Evolutionary conservation across 2,329 filamentous ascomycete genomes (phyloP).

Genomic region (Beauveria brongniartii): DNA sequence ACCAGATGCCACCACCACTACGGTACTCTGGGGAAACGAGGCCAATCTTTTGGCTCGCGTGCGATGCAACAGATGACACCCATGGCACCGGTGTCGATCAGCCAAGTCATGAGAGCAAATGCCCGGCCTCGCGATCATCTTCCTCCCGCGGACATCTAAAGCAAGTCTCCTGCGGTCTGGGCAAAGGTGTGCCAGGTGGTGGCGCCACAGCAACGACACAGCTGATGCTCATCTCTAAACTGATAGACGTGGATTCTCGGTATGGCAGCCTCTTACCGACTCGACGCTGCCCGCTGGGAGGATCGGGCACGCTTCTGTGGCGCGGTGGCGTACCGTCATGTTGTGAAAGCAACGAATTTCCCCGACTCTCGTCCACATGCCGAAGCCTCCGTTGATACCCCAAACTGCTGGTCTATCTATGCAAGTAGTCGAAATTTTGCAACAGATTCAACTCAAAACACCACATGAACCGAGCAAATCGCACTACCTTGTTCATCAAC

Average conservation of each 20-base stretch:
- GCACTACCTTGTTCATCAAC: background rate
- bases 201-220: background rate
- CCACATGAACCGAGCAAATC: background rate
- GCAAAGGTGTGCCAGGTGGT: background rate
- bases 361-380: background rate
- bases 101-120: constrained; percentile 1
- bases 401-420: background rate
- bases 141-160: background rate
- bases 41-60: background rate
- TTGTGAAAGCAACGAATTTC: no score
- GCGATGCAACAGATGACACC: background rate
- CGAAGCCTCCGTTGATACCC: background rate
- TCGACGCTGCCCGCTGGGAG: background rate
- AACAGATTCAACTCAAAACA: background rate
- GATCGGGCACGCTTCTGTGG: background rate
- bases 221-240: background rate
- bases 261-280: background rate
- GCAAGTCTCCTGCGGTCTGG: background rate
- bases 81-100: background rate
- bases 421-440: background rate
- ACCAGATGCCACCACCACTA: background rate
- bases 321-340: background rate
- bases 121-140: background rate
- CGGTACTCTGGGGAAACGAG: background rate
- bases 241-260: background rate